Base-by-base conservation (phyloP, 2,329 filamentous ascomycete species). In the Chaetomiaceae sp. region DNA sequence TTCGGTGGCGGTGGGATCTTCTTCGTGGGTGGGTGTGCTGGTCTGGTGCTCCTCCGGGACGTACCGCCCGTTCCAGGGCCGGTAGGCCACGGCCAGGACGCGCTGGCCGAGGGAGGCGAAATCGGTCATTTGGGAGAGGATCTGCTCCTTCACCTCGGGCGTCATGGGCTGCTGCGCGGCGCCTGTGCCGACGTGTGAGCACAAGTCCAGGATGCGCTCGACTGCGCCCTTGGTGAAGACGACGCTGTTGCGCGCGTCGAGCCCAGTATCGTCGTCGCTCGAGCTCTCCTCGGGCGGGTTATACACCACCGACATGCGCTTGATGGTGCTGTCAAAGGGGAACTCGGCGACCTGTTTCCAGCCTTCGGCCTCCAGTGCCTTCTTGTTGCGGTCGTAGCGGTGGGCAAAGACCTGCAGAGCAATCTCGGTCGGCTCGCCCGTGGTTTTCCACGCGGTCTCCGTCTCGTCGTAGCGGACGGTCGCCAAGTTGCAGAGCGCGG, bases 281-380 rank as follows among this genome's bases (percentile, higher is more conserved):
- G 78, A 78, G n/a, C n/a, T n/a, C 6, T 70, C 70, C 27, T 3
- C 3, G 5, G 27, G 27, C 27, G 27, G 27, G 44, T 81, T 75
- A 69, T 88, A 89, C 42, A 90, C 78, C 52, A 90, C 86, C 8
- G 85, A 88, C 87, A 91, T 91, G 63, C 85, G 83, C 77, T 91
- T 91, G 66, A 89, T 82, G 62, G 79, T 79, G 52, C 84, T 88
- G 68, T 91, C 87, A 64, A 91, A 91, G n/a, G 87, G 86, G 57
- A 88, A 88, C 63, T 91, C 88, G 48, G 83, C 79, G 1, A 85
- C 68, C 62, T 85, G 78, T 59, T 78, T 79, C 82, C 83, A 85
- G n/a, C 78, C 78, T 5, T 71, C 65, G 3, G 63, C 68, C 53
- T 79, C 76, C 2, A 83, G 69, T 1, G 67, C 64, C 63, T 79